These are phyloP conservation scores for Heimioporus sp. DNA, from an alignment of 768 basidiomycete genomes.

Conservation along the genomic window DNA sequence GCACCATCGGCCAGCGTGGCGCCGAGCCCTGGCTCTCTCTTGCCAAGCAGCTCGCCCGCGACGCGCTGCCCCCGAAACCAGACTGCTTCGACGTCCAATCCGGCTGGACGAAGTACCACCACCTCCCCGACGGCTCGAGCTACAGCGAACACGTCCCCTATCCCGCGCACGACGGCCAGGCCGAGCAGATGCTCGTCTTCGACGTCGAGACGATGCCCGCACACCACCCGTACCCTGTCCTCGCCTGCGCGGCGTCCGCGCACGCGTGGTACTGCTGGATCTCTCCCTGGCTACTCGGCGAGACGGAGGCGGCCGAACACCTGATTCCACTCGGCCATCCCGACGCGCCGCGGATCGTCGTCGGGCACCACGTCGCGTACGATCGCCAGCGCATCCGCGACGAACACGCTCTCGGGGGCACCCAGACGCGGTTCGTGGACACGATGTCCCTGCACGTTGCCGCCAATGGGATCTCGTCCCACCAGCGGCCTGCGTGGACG, in stretches of 20 bases:
- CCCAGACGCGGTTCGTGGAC: slow-evolving; percentile 81
- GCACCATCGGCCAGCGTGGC: slow-evolving; percentile 64
- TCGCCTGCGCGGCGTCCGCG: slow-evolving; percentile 83
- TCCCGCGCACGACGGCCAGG: slow-evolving; percentile 59
- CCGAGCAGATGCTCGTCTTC: slow-evolving; percentile 78
- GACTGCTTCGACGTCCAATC: slow-evolving; percentile 51
- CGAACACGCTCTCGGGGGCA: slow-evolving; percentile 73
- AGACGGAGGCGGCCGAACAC: slow-evolving; percentile 55
- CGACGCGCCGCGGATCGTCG: slow-evolving; percentile 56
- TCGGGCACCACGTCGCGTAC: slow-evolving; percentile 96
- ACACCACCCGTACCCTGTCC: slow-evolving; percentile 76
- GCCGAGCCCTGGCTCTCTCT: slow-evolving; percentile 79
- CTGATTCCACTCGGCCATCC: slow-evolving; percentile 72
- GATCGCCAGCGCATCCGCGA: slow-evolving; percentile 81
- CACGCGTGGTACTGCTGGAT: slow-evolving; percentile 96
- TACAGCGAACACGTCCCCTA: slow-evolving; percentile 70
- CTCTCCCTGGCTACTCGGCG: slow-evolving; percentile 84
- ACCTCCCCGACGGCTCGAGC: slow-evolving; percentile 70
- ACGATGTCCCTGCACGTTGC: slow-evolving; percentile 96
- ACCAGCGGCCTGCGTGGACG: slow-evolving; percentile 93
- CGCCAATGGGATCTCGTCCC: slow-evolving; percentile 89
- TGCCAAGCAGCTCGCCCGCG: slow-evolving; percentile 54
- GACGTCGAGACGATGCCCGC: slow-evolving; percentile 94
- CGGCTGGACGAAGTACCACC: slow-evolving; percentile 89
- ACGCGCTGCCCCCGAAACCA: slow-evolving; percentile 60